Conservation (phyloP, 176 grass and related monocot genomes). For the Poa annua region DNA sequence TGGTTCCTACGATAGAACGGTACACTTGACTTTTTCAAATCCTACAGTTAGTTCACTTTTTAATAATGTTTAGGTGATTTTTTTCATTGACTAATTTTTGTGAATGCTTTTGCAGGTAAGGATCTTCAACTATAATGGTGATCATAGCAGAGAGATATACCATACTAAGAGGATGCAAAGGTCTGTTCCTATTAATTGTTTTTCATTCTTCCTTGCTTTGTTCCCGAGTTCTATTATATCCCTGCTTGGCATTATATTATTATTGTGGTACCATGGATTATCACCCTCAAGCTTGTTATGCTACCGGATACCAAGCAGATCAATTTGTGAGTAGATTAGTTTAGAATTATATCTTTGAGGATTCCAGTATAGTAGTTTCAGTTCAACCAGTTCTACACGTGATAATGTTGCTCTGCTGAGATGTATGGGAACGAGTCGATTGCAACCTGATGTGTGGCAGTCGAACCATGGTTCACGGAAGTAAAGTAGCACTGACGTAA, state of each 20-base stretch:
- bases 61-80: constrained; percentile 31
- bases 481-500: not conserved
- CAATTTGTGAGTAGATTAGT: not conserved
- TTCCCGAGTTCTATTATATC: not conserved
- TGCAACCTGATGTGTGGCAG: not conserved
- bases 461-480: not conserved
- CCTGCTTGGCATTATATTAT: not conserved
- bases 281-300: not conserved
- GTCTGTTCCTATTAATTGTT: constrained; percentile 43
- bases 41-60: constrained; percentile 30
- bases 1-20: constrained; percentile 98
- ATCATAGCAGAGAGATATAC: constrained; percentile 97
- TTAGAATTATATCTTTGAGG: constrained; percentile 25
- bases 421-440: not conserved
- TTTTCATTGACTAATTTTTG: constrained; percentile 2
- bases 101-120: constrained; percentile 71
- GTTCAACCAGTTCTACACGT: constrained; percentile 4
- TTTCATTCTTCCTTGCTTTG: not conserved
- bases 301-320: not conserved
- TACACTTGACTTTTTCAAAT: constrained; percentile 32
- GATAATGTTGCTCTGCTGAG: not conserved
- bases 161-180: constrained; percentile 99
- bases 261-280: not conserved
- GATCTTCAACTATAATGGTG: constrained; percentile 80
- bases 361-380: constrained; percentile 10